Percentiles rank a stretch among this genome's conserved stretches.
phyloP scores from a whole-genome alignment of 148 eudicot genomes.

The Vaccinium macrocarpon region DNA sequence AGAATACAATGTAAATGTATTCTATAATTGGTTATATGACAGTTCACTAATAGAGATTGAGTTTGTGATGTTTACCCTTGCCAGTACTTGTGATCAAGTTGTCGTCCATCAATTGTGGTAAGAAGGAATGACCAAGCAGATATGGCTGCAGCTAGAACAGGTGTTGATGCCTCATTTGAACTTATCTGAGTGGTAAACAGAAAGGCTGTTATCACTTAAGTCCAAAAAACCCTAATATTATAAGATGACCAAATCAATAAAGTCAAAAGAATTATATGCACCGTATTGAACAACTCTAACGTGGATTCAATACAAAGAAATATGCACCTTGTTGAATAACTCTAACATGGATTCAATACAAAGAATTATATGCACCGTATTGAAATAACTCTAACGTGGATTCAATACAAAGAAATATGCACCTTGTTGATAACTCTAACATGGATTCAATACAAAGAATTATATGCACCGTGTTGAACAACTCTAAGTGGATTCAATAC shows the following conservation, averaged over 20 bases:
- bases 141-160: constrained; percentile 6
- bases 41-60: background rate
- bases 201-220: background rate
- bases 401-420: background rate
- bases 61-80: background rate
- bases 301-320: too few relatives aligned
- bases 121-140: constrained; percentile 12
- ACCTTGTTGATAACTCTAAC: background rate
- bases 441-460: background rate
- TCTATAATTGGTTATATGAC: background rate
- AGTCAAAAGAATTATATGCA: background rate
- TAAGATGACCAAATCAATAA: background rate
- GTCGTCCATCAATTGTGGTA: background rate
- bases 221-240: background rate
- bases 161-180: background rate
- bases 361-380: background rate
- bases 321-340: too few relatives aligned
- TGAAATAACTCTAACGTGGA: background rate
- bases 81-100: constrained; percentile 8
- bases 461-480: background rate
- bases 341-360: background rate
- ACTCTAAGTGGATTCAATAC: background rate
- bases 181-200: background rate
- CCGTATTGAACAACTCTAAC: too few relatives aligned
- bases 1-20: background rate